phyloP scores from a whole-genome alignment of 805 yeast species.

The Barnettozyma siamensis region DNA sequence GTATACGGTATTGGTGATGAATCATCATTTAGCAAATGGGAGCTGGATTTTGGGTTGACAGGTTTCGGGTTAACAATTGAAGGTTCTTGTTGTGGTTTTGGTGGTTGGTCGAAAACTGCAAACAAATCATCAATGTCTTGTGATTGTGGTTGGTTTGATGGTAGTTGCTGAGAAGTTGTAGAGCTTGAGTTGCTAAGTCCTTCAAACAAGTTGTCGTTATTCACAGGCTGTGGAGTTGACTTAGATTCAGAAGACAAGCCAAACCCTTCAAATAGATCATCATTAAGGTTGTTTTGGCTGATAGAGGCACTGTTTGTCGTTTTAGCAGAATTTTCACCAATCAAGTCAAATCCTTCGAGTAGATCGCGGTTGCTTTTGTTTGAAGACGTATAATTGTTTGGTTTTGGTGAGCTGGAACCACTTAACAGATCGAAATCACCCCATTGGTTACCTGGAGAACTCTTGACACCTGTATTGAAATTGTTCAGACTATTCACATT shows the following conservation, averaged over 20 bases:
- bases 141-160: conserved; percentile 1
- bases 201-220: not conserved
- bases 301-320: not conserved
- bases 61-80: conserved; percentile 6
- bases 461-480: not conserved
- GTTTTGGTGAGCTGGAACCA: conserved; percentile 2
- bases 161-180: not conserved
- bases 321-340: conserved; percentile 3
- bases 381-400: not conserved
- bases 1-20: conserved; percentile 2
- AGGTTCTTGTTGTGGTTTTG: conserved; percentile 5
- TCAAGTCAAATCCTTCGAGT: conserved; percentile 22
- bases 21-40: not conserved
- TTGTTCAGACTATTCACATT: not conserved
- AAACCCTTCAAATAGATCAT: conserved; percentile 22
- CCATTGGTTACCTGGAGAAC: conserved; percentile 23
- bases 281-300: conserved; percentile 1
- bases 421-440: conserved; percentile 34
- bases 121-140: conserved; percentile 27
- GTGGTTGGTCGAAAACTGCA: conserved; percentile 27
- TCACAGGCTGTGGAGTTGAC: not conserved
- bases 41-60: not conserved
- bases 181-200: not conserved
- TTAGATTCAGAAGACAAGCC: not conserved
- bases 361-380: conserved; percentile 3